Base-by-base conservation (phyloP, 768 basidiomycete species). In the Calocybe gangraenosa region DNA sequence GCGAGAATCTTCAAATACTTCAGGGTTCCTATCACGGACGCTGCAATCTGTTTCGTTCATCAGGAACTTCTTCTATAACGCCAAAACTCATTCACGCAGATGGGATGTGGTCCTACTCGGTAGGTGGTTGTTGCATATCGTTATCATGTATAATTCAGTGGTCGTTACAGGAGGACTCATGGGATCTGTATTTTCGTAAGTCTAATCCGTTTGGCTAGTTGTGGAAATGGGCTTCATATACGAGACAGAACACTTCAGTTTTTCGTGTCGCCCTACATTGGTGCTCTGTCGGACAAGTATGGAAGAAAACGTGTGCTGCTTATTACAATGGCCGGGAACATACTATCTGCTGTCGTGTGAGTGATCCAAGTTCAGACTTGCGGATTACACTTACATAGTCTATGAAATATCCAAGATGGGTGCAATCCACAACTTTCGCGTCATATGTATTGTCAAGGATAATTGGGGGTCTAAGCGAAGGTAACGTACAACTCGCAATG, bases 51-150 rank as follows among this genome's bases (percentile, higher is more conserved):
- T 91, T 8, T 84, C 87, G 2, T 65, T 69, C 25, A 61, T 89
- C 33, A 79, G 92, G 49, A 71, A 81, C 9, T 49, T 82, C 40
- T 70, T 93, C 36, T 84, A 84, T 61, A 74, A 75, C 30, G 70
- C 81, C 25, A 61, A 69, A 23, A 54, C 58, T 25, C 82, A 87
- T 45, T 81, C 84, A 18, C 74, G 82, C 58, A 79, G 79, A 75
- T 96, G 94, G 92, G 95, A 99, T 58, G 70, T 97, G 13, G 92
- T 98, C 13, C 75, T 98, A 19, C 74, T 99, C n/a, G 93, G 93
- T 28, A 28, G 11, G 25, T 6, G 11, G 11, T 11, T 28, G 25
- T 28, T 73, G 55, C 46, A 71, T 55, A 33, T 14, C 11, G 11
- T 11, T 31, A n/a, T 31, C 22, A 33, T 42, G 14, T 19, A 18